Evolutionary conservation across 352 stramenopile species (phyloP), one percentile per base, ranked within the genome.

Genomic region (Phytophthora fragariaefolia): DNA sequence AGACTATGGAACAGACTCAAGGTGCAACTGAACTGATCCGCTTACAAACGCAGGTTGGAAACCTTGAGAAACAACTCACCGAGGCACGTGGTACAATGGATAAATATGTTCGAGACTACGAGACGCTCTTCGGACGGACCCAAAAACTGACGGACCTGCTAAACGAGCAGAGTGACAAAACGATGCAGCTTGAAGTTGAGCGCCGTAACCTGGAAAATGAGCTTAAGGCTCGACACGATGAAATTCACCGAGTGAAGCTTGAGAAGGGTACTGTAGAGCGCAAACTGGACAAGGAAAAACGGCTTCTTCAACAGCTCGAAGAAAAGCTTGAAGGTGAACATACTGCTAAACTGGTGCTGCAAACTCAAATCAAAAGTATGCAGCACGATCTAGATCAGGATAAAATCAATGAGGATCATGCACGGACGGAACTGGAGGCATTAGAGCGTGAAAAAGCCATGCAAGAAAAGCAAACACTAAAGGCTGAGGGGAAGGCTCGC

Each of bases 61-160:
- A 82, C 13, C 66, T 98, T 3, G 93, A 99, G 58, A 98, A 97
- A 66, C 96, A 89, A 69, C 76, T 83, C 51, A 77, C 63, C 1
- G 85, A 93, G 46, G 73, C 82, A 40, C 83, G 86, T 30, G 76
- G 74, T 40, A 96, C 87, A n/a, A 98, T 98, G 88, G 91, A 97
- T 58, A 97, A 97, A 69, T 97, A 97, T 77, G 82, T 96, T 34
- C 90, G 88, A 55, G 95, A 98, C 82, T 98, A 97, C 73, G 95
- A 97, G 74, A 90, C 89, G 52, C 83, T 97, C 22, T 98, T 95
- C 62, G 83, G 80, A 4, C 85, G 88, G 28, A 97, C 85, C 40
- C 92, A 98, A 57, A 98, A 98, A 70, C 75, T 98, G 40, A 97
- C 89, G n/a, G 89, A 97, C 22, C 61, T 98, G 28, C 76, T 98